Evolutionary conservation across 176 grass and related monocot genomes (phyloP), one percentile per base, ranked within the genome.

Genomic region (Hsuehochloa calcarea): DNA sequence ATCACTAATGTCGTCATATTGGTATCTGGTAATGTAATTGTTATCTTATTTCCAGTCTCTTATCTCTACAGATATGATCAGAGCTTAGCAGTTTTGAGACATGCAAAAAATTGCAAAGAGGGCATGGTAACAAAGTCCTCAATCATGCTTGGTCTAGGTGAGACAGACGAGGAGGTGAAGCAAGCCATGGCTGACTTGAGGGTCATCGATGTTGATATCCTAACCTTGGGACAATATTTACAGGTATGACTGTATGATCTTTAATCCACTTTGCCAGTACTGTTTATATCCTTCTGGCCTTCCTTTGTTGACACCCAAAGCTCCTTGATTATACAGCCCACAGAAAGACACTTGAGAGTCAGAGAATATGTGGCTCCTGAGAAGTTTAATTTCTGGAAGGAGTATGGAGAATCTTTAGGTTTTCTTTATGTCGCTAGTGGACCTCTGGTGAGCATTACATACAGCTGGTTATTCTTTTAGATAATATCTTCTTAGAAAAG

Each of bases 91-190:
- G 95, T 97, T 82, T 79, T 95, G 79, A 95, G 85, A 67, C 91
- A 93, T 83, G 95, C 87, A 40, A 95, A 97, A 74, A 26, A 46
- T 82, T 78, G 87, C 90, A 94, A 91, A 80, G 72, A 91, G 66
- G 87, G 88, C 10, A 95, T 95, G 91, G 31, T 97, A 50, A 95
- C 93, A 0, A 97, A 97, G 84, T 95, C 95, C 19, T 97, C 95
- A 51, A 90, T 97, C 78, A 97, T 97, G 93, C 95, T 97, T 40
- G 93, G 95, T 79, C 95, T 95, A 45, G 93, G 95, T 76, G 95
- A 93, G 68, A 93, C 84, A 59, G 93, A 92, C 19, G 68, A 97
- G 25, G 89, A 93, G 72, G 74, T 97, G 51, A 90, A 97, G 62
- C 75, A 93, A 82, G 62, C 89, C 19, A 97, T 97, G 87, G 22